These are phyloP conservation scores for Fomitopsis serialis DNA, from an alignment of 768 basidiomycete genomes.

Conservation along the genomic window DNA sequence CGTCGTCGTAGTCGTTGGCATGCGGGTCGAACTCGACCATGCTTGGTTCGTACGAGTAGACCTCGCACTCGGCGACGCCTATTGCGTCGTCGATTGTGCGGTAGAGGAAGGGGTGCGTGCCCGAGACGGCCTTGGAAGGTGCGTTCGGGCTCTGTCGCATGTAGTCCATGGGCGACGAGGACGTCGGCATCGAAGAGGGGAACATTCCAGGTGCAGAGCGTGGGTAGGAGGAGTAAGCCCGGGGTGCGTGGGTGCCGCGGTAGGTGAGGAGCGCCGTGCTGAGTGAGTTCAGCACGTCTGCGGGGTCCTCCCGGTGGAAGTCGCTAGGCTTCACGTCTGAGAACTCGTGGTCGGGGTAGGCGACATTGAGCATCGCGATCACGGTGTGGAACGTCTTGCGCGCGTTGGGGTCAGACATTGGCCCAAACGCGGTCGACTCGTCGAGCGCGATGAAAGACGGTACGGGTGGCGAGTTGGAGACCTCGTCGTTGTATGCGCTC, in stretches of 20 bases:
- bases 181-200: constrained; percentile 68
- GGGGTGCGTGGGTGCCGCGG: constrained; percentile 61
- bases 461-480: constrained; percentile 79
- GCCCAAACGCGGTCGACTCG: constrained; percentile 86
- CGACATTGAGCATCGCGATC: constrained; percentile 94
- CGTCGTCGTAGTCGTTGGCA: constrained; percentile 73
- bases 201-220: constrained; percentile 68
- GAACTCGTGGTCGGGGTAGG: constrained; percentile 98
- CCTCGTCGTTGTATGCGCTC: constrained; percentile 74
- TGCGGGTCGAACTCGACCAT: constrained; percentile 88
- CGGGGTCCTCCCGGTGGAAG: constrained; percentile 77
- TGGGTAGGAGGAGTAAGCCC: constrained; percentile 85
- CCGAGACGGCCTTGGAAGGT: constrained; percentile 68
- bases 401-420: constrained; percentile 77
- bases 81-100: constrained; percentile 87
- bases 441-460: constrained; percentile 74
- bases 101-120: constrained; percentile 86
- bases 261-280: constrained; percentile 79
- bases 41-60: constrained; percentile 91
- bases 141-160: constrained; percentile 55
- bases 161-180: constrained; percentile 60
- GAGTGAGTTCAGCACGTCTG: constrained; percentile 77
- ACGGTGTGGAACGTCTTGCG: constrained; percentile 94
- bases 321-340: constrained; percentile 86
- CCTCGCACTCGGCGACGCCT: constrained; percentile 87